phyloP scores from a whole-genome alignment of 768 basidiomycete species.

The Leccinellum albellum region DNA sequence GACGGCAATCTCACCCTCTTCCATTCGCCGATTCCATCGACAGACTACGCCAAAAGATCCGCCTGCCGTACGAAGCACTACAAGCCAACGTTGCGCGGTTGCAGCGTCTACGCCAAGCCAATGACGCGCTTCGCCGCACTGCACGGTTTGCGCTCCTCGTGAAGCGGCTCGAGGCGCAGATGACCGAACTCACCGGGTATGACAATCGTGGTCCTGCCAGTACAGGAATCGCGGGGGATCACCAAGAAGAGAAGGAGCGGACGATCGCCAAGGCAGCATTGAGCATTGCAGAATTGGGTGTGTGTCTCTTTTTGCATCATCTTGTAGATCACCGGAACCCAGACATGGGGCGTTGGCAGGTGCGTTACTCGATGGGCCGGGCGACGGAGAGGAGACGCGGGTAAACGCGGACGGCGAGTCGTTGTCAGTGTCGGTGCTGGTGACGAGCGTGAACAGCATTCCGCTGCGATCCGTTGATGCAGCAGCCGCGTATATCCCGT shows the following conservation, averaged over 20 bases:
- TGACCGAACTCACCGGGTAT: conserved; percentile 56
- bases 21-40: background rate
- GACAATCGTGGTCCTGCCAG: background rate
- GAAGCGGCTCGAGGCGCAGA: conserved; percentile 79
- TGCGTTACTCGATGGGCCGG: conserved; percentile 47
- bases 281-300: conserved; percentile 87
- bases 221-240: conserved; percentile 25
- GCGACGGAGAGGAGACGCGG: background rate
- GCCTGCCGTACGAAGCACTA: conserved; percentile 75
- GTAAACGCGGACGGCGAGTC: conserved; percentile 7
- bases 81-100: conserved; percentile 68
- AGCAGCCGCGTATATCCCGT: conserved; percentile 64
- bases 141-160: conserved; percentile 83
- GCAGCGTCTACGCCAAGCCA: conserved; percentile 75
- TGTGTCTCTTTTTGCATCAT: conserved; percentile 23
- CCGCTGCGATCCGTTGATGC: conserved; percentile 72
- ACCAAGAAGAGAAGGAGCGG: conserved; percentile 80
- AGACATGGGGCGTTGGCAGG: conserved; percentile 31
- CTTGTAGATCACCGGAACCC: background rate
- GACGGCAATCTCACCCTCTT: background rate
- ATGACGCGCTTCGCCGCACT: conserved; percentile 79
- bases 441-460: conserved; percentile 32
- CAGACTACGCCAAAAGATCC: conserved; percentile 86
- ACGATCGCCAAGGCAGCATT: conserved; percentile 92
- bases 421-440: background rate